phyloP scores from a whole-genome alignment of 345 rosid species.

The Eucalyptus virginea region DNA sequence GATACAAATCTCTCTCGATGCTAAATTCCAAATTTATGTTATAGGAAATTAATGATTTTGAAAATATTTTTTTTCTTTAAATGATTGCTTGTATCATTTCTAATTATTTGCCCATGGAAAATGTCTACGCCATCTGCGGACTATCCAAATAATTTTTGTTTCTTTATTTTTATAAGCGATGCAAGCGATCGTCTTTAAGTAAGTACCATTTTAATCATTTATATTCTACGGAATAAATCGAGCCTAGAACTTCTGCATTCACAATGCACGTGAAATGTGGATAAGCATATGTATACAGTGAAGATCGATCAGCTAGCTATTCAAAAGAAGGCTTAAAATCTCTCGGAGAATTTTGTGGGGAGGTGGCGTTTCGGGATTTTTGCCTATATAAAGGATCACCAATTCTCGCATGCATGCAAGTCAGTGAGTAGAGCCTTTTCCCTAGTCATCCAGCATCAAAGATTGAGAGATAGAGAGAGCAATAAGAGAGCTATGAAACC shows the following conservation, averaged over 20 bases:
- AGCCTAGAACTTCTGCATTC: not conserved
- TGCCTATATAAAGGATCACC: not conserved
- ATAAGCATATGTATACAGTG: not conserved
- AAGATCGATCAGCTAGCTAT: not conserved
- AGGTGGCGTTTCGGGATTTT: not conserved
- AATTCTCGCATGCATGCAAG: not conserved
- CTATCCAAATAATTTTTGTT: fast-evolving
- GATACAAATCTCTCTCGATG: not conserved
- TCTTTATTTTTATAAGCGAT: fast-evolving
- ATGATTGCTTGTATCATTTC: fast-evolving
- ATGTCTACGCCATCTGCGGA: fast-evolving
- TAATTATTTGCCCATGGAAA: fast-evolving
- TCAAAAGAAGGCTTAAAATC: not conserved
- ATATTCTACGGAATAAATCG: fast-evolving
- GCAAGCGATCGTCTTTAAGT: fast-evolving
- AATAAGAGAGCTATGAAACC: not conserved
- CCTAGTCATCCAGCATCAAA: not conserved
- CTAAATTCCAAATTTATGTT: not conserved
- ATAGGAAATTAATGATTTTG: not conserved
- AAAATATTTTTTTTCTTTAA: not conserved
- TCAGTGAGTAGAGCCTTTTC: not conserved
- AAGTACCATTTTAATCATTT: fast-evolving
- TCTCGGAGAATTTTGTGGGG: not conserved
- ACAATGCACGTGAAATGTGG: not conserved
- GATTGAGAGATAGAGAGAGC: not conserved